Evolutionary conservation across 371 early-diverging fungal species (phyloP).

Genomic region (Ordospora colligata): DNA sequence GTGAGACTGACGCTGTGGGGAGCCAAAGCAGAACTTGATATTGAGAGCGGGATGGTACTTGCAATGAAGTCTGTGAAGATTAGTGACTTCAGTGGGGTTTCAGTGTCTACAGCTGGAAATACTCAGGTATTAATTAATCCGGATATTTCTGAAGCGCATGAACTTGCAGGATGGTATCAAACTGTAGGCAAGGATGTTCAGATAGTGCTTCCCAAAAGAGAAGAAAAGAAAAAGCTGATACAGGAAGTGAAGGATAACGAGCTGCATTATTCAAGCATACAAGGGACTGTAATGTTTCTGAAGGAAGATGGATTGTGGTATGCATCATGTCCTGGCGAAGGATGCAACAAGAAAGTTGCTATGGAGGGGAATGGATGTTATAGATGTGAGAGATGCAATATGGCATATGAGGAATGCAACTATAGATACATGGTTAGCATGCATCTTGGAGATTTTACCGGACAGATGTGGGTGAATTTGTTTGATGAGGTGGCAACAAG

Average conservation of each 20-base stretch:
- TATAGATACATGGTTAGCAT: slow-evolving; percentile 48
- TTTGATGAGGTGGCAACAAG: slow-evolving; percentile 53
- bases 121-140: slow-evolving; percentile 50
- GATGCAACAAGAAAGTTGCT: slow-evolving; percentile 59
- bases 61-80: slow-evolving; percentile 42
- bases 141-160: slow-evolving; percentile 49
- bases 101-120: slow-evolving; percentile 34
- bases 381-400: slow-evolving; percentile 59
- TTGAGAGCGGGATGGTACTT: slow-evolving; percentile 36
- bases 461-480: slow-evolving; percentile 51
- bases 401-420: slow-evolving; percentile 44
- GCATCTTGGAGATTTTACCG: slow-evolving; percentile 51
- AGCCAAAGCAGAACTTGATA: slow-evolving; percentile 39
- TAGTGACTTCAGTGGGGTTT: slow-evolving; percentile 45
- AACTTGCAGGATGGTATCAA: slow-evolving; percentile 57
- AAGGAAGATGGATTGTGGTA: slow-evolving; percentile 54
- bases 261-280: slow-evolving; percentile 40
- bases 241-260: slow-evolving; percentile 47
- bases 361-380: slow-evolving; percentile 44
- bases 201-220: slow-evolving; percentile 22
- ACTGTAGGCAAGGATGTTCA: slow-evolving; percentile 45
- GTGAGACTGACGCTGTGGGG: slow-evolving; percentile 56
- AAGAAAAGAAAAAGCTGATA: slow-evolving; percentile 27
- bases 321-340: slow-evolving; percentile 41
- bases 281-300: slow-evolving; percentile 44